Evolutionary conservation across 2,329 filamentous ascomycete genomes (phyloP).

Genomic region (Colletotrichum nymphaeae): DNA sequence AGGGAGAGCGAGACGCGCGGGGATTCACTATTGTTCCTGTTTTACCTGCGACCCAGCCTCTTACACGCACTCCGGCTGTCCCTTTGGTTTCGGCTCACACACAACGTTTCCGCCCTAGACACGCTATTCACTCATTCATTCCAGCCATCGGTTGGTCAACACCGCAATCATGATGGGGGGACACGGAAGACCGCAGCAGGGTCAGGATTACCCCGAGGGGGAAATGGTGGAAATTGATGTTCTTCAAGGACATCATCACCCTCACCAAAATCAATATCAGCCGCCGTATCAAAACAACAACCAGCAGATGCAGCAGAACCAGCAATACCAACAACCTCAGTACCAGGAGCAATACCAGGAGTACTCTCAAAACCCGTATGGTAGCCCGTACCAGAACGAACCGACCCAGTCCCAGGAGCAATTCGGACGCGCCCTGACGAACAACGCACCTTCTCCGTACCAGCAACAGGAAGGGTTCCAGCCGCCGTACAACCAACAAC

Average conservation of each 20-base stretch:
- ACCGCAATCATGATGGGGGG: slow-evolving; percentile 37
- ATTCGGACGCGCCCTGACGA: slow-evolving; percentile 29
- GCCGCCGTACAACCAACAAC: background rate
- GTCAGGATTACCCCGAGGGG: slow-evolving; percentile 44
- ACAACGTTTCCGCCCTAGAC: slow-evolving; percentile 16
- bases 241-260: slow-evolving; percentile 37
- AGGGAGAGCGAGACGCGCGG: slow-evolving; percentile 13
- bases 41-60: slow-evolving; percentile 19
- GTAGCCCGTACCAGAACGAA: slow-evolving; percentile 40
- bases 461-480: slow-evolving; percentile 25
- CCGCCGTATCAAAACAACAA: slow-evolving; percentile 25
- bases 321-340: slow-evolving; percentile 36
- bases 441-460: slow-evolving; percentile 24
- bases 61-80: slow-evolving; percentile 2
- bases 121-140: slow-evolving; percentile 33
- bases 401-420: slow-evolving; percentile 39
- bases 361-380: slow-evolving; percentile 39
- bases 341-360: slow-evolving; percentile 37
- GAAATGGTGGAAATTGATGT: slow-evolving; percentile 50
- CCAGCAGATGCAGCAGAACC: slow-evolving; percentile 10
- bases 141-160: slow-evolving; percentile 33
- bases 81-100: background rate
- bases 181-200: slow-evolving; percentile 36
- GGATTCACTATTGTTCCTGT: slow-evolving; percentile 21
- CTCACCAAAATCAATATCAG: slow-evolving; percentile 33